Percentiles rank a stretch among this genome's conserved stretches.
Conservation (phyloP, 78 protist species). For the Guillardia theta region DNA sequence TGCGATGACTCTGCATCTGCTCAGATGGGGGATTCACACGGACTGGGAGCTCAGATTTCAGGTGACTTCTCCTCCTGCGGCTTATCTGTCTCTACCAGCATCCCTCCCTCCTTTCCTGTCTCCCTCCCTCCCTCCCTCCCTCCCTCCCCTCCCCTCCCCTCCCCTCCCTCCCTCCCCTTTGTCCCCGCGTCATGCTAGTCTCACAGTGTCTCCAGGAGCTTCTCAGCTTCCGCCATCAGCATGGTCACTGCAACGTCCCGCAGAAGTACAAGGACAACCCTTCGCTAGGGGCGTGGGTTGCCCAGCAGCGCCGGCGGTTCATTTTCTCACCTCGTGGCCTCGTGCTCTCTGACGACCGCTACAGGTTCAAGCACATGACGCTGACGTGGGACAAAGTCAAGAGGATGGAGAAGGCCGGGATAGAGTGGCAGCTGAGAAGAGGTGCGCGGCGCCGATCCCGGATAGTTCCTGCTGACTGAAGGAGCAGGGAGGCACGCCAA, state of each 20-base stretch:
- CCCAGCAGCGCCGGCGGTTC: not conserved
- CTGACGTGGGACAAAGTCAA: not conserved
- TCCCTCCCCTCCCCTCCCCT: not conserved
- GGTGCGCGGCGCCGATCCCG: too few species aligned
- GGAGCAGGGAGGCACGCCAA: too few species aligned
- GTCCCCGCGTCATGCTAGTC: too few species aligned
- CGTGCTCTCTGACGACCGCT: not conserved
- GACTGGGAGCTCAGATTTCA: too few species aligned
- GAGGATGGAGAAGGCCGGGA: not conserved
- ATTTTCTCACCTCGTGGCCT: not conserved
- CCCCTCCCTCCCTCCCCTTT: not conserved
- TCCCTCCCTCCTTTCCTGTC: too few species aligned
- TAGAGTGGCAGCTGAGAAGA: not conserved
- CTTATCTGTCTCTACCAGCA: too few species aligned
- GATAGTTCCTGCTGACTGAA: too few species aligned
- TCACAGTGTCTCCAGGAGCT: not conserved
- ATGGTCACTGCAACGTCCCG: not conserved
- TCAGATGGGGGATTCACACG: too few species aligned
- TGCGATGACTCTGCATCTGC: too few species aligned
- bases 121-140: not conserved
- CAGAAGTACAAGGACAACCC: not conserved
- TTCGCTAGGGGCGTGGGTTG: not conserved
- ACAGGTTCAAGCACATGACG: not conserved
- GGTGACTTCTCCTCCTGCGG: too few species aligned
- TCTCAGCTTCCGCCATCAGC: not conserved